A percentile compares a stretch with the other conserved stretches of the same genome.
phyloP scores from a whole-genome alignment of 208 protist genomes.

The Naegleria lovaniensis region DNA sequence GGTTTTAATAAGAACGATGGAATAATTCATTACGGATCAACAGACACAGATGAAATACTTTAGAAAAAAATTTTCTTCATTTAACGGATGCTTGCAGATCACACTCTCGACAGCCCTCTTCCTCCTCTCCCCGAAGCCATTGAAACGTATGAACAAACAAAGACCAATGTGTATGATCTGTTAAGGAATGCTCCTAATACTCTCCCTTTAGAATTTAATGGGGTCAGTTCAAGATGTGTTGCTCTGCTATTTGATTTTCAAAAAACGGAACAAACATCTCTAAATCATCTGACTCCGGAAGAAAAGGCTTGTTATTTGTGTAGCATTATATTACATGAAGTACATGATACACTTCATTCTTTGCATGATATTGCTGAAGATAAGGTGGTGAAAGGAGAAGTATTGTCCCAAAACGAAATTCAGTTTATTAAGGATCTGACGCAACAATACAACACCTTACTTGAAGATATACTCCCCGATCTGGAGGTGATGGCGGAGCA shows the following conservation, averaged over 20 bases:
- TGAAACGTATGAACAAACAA: background rate
- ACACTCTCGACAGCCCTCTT: no score
- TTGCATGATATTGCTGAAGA: conserved; percentile 28
- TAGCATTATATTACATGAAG: background rate
- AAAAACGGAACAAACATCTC: background rate
- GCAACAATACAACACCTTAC: conserved; percentile 4
- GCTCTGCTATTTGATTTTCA: background rate
- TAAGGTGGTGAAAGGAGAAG: background rate
- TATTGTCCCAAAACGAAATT: background rate
- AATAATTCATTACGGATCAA: no score
- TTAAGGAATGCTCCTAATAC: background rate
- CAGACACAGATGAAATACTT: no score
- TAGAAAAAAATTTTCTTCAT: no score
- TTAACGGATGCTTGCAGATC: no score
- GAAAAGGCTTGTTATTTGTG: background rate
- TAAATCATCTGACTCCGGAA: background rate
- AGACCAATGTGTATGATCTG: background rate
- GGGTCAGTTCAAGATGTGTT: background rate
- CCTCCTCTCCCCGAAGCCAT: background rate
- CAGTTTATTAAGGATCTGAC: conserved; percentile 28
- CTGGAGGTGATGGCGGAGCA: background rate
- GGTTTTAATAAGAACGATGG: no score
- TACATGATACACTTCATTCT: background rate
- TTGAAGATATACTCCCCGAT: conserved; percentile 10
- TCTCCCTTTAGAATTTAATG: background rate